Evolutionary conservation across 306 rosid genomes (phyloP), one percentile per base, ranked within the genome.

Genomic region (Cucurbita moschata): DNA sequence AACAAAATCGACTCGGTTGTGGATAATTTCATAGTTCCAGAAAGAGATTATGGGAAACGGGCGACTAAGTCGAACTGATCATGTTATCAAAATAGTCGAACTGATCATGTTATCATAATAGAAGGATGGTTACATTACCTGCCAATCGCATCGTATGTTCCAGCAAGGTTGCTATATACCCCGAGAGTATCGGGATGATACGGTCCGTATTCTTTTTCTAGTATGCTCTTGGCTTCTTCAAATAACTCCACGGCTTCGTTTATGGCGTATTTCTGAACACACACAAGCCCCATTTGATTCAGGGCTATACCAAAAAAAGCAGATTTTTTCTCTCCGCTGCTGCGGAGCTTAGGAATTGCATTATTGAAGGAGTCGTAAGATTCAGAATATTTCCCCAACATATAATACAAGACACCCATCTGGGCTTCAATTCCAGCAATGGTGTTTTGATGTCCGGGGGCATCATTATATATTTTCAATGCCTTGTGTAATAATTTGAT

Each of bases 401-500:
- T 78, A 76, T 88, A 91, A 83, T 88, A 66, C 85, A 91, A 80
- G 73, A 89, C 97, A 73, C 99, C 99, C 83, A 89, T 83, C 84
- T 95, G 99, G 61, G 99, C 99, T 82, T 95, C 96, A 73, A 95
- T 88, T 71, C 99, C 96, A 19, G 96, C 96, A 43, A 95, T 77
- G 44, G 92, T 87, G 81, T 79, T 88, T 52, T 88, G 91, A 75
- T 91, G 97, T 44, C 99, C 89, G 10, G 97, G 91, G 53, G 88
- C 89, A 64, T 84, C 84, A 21, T 78, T 86, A 54, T 88, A 82
- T 81, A 89, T 89, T 75, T 62, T 80, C 44, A 89, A 69, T 18
- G 97, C 96, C 83, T 81, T 91, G 54, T 79, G 84, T 4, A 95
- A 80, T 76, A 95, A 81, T 72, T 85, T 77, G 70, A 95, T 81